Evolutionary conservation across 768 basidiomycete genomes (phyloP), one percentile per base, ranked within the genome.

Genomic region (Cystofilobasidium capitatum): DNA sequence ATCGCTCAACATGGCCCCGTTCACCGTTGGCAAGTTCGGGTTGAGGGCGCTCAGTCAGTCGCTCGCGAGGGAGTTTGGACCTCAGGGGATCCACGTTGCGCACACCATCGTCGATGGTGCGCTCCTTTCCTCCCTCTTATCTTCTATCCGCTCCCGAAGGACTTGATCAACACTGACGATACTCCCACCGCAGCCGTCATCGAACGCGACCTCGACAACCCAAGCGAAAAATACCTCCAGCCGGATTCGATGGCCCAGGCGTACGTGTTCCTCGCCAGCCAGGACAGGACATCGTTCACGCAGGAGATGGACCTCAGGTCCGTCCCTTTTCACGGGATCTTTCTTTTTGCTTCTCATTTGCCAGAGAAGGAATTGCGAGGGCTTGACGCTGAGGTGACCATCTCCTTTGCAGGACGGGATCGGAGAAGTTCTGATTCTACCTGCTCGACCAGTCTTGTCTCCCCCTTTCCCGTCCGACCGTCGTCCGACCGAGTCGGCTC

Each of bases 41-140:
- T 51, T 72, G 9, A 40, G 66, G 0, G 69, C 68, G 1, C 40
- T 72, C 22, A 37, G 64, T 12, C 75, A 75, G 44, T 70, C 65
- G 1, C 58, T 73, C 36, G 74, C 75, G 1, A 55, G 72, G 9
- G 74, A 74, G 63, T 74, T 73, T 35, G 73, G 73, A 1, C 70
- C 71, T 16, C 37, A 72, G 37, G 71, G 71, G 0, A 61, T 75
- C 3, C 74, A 75, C 40, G 74, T 74, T 0, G 59, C 69, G 13
- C 75, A 75, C 58, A 68, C 58, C 29, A 61, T 75, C 51, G 45
- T 74, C 17, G 75, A 75, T 33, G 75, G 75, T 67, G 7, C 22
- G 68, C 7, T 47, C 45, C 17, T 6, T 7, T 5, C 45, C 17
- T 47, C 5, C 45, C 17, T 20, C 36, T n/a, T 33, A 6, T 1